Evolutionary conservation across 192 early-diverging fungal species (phyloP).

Genomic region (Kappamyces sp.): DNA sequence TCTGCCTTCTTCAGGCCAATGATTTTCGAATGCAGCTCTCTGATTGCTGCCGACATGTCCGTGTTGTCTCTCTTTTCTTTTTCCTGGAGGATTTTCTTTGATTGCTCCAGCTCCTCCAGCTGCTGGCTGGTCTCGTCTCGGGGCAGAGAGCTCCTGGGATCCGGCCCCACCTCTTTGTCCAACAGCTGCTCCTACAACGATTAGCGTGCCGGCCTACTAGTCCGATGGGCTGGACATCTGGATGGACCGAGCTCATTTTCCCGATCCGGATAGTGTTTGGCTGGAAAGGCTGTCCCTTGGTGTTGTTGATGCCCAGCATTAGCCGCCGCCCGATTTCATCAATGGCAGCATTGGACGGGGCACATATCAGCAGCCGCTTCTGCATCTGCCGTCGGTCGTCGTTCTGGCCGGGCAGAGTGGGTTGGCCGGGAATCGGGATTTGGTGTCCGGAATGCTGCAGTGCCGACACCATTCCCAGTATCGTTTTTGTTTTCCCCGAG

Average conservation of each 20-base stretch:
- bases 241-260: constrained; percentile 63
- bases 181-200: constrained; percentile 23
- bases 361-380: constrained; percentile 76
- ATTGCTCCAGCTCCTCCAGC: not conserved
- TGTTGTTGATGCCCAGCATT: constrained; percentile 62
- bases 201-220: constrained; percentile 32
- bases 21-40: constrained; percentile 14
- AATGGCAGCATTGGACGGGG: constrained; percentile 93
- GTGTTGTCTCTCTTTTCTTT: not conserved
- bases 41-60: too few species aligned
- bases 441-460: constrained; percentile 32
- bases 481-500: constrained; percentile 85
- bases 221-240: constrained; percentile 63
- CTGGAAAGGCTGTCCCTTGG: constrained; percentile 47
- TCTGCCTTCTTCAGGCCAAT: constrained; percentile 28
- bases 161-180: not conserved
- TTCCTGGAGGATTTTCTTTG: not conserved
- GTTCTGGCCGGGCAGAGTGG: not conserved
- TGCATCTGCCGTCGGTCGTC: constrained; percentile 24
- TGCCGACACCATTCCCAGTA: constrained; percentile 73
- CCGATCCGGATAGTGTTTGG: constrained; percentile 84
- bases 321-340: constrained; percentile 92
- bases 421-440: constrained; percentile 21
- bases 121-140: too few species aligned
- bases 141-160: not conserved